These are phyloP conservation scores for Phytophthora lateralis DNA, from an alignment of 352 stramenopile species.

Conservation along the genomic window DNA sequence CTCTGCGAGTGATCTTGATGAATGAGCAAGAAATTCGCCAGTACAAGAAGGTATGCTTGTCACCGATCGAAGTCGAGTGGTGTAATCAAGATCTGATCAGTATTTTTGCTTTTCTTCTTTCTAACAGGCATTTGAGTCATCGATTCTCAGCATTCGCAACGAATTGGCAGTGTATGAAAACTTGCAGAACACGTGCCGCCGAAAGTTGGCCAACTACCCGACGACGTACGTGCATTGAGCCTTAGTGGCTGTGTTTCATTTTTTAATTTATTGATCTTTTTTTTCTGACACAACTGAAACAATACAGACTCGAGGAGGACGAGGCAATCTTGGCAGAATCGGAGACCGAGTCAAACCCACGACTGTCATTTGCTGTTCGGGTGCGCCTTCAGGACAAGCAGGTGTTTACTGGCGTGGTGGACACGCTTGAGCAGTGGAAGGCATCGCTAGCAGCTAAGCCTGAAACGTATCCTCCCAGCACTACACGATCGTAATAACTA, in stretches of 20 bases:
- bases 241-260: neutral
- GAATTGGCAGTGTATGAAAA: conserved; percentile 63
- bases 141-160: conserved; percentile 52
- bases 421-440: conserved; percentile 54
- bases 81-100: neutral
- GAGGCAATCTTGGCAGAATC: conserved; percentile 33
- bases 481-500: conserved; percentile 23
- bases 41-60: conserved; percentile 47
- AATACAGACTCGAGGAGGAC: conserved; percentile 51
- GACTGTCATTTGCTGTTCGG: conserved; percentile 41
- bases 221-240: conserved; percentile 47
- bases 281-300: conserved; percentile 1
- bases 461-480: conserved; percentile 41
- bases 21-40: conserved; percentile 53
- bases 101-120: neutral
- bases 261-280: neutral
- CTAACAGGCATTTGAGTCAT: conserved; percentile 46
- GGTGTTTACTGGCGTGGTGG: conserved; percentile 39
- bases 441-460: conserved; percentile 27
- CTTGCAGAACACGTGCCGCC: conserved; percentile 43
- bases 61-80: neutral
- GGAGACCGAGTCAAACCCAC: conserved; percentile 25
- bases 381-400: conserved; percentile 62
- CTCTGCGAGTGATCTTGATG: conserved; percentile 62
- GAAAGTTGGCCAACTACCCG: conserved; percentile 49